These are phyloP conservation scores for Colletotrichum plurivorum DNA, from an alignment of 2,329 filamentous ascomycete genomes.

Conservation along the genomic window DNA sequence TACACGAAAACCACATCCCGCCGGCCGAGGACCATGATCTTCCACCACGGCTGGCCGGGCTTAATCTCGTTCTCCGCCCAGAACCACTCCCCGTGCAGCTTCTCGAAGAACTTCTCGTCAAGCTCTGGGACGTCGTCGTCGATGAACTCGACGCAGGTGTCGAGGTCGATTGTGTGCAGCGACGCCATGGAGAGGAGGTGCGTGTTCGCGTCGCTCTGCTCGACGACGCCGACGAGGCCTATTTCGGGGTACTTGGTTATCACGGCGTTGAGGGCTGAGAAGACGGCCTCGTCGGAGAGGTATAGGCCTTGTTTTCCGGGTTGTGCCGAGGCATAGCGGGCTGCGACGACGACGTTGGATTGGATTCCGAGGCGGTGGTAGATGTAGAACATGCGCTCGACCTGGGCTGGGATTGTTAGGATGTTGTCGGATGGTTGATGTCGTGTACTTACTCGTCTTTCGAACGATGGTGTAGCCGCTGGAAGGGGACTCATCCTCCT, in stretches of 20 bases:
- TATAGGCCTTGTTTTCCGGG: neutral
- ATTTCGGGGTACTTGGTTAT: conserved; percentile 41
- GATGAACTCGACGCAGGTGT: conserved; percentile 34
- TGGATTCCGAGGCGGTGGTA: conserved; percentile 44
- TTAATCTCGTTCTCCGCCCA: conserved; percentile 26
- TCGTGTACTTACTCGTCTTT: conserved; percentile 14
- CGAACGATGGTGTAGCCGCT: conserved; percentile 11
- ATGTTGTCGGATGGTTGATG: too few relatives aligned
- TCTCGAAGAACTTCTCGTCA: neutral
- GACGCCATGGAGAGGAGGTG: conserved; percentile 25
- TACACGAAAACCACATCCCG: conserved; percentile 33
- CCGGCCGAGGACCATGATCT: conserved; percentile 26
- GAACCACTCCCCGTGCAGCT: conserved; percentile 25
- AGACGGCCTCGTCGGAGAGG: conserved; percentile 32
- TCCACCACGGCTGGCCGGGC: conserved; percentile 34
- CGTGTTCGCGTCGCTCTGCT: conserved; percentile 10
- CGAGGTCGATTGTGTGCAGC: conserved; percentile 27
- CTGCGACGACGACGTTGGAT: conserved; percentile 44
- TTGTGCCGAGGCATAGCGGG: conserved; percentile 36
- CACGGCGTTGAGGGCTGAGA: conserved; percentile 40
- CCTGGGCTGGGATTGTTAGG: conserved; percentile 5
- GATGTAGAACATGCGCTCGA: conserved; percentile 42
- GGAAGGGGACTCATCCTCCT: neutral
- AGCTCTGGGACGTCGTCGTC: conserved; percentile 14
- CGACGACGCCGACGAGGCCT: conserved; percentile 36